A percentile compares a stretch with the other conserved stretches of the same genome.
Evolutionary conservation across 345 rosid species (phyloP).

Genomic region (Garcia nutans): DNA sequence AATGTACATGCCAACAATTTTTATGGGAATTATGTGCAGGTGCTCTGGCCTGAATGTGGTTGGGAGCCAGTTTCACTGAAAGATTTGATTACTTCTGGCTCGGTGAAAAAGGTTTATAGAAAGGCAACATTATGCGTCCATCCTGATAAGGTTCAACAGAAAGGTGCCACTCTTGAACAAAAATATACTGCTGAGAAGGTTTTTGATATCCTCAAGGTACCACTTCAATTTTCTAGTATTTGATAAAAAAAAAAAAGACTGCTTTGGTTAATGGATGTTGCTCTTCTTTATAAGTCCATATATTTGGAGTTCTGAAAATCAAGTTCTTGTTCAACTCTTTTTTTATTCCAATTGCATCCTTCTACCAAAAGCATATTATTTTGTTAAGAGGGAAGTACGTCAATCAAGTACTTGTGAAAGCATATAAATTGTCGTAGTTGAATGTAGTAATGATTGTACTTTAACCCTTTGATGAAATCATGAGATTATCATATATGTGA

Average conservation of each 20-base stretch:
- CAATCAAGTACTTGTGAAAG: background rate
- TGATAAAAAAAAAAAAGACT: background rate
- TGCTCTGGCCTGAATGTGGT: constrained; percentile 88
- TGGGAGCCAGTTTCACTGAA: constrained; percentile 83
- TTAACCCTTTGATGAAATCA: background rate
- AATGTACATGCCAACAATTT: constrained; percentile 7
- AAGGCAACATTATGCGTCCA: constrained; percentile 81
- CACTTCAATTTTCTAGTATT: background rate
- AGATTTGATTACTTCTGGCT: constrained; percentile 76
- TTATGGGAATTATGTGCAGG: constrained; percentile 47
- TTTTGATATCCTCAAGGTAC: constrained; percentile 93
- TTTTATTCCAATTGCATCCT: background rate
- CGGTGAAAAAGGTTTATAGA: constrained; percentile 86
- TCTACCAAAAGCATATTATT: background rate
- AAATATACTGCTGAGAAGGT: constrained; percentile 94
- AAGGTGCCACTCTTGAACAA: constrained; percentile 83
- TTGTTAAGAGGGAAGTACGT: background rate
- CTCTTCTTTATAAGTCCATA: too few species aligned
- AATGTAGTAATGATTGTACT: background rate
- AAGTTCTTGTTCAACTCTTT: background rate
- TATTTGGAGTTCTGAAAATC: background rate
- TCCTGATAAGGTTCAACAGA: constrained; percentile 99
- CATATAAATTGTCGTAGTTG: background rate
- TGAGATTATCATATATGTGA: background rate
- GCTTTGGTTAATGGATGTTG: background rate